Evolutionary conservation across 768 basidiomycete species (phyloP).

Genomic region (Lactarius quietus): DNA sequence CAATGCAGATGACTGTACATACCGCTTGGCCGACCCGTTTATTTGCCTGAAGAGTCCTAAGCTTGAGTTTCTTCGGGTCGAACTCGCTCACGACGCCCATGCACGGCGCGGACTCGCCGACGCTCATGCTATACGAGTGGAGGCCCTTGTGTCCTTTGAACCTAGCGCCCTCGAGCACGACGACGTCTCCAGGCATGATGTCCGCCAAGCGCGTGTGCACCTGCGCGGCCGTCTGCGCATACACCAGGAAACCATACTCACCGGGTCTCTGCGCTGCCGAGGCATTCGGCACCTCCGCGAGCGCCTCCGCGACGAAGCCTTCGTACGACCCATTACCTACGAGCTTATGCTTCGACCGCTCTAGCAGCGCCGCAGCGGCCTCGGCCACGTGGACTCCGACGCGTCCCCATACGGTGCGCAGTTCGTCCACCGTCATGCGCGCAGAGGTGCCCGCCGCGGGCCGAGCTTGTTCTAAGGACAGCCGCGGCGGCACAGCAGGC

Average conservation of each 20-base stretch:
- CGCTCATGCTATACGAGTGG: slow-evolving; percentile 61
- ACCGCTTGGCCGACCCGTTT: slow-evolving; percentile 83
- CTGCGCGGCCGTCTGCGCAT: slow-evolving; percentile 59
- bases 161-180: slow-evolving; percentile 69
- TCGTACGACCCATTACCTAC: slow-evolving; percentile 83
- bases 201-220: slow-evolving; percentile 76
- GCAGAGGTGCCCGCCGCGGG: slow-evolving; percentile 30
- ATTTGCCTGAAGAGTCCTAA: slow-evolving; percentile 83
- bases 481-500: not conserved
- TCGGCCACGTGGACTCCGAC: slow-evolving; percentile 75
- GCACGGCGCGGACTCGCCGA: slow-evolving; percentile 53
- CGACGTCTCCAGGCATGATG: slow-evolving; percentile 82
- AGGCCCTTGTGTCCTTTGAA: slow-evolving; percentile 80
- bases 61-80: slow-evolving; percentile 84
- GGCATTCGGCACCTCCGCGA: slow-evolving; percentile 65
- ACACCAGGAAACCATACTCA: slow-evolving; percentile 72
- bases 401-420: slow-evolving; percentile 65
- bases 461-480: slow-evolving; percentile 6
- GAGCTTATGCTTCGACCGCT: slow-evolving; percentile 71
- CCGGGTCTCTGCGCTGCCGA: slow-evolving; percentile 37
- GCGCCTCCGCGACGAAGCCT: slow-evolving; percentile 69
- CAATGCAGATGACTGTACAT: slow-evolving; percentile 29
- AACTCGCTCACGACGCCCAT: slow-evolving; percentile 78
- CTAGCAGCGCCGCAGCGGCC: slow-evolving; percentile 60
- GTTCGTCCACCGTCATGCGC: slow-evolving; percentile 54